Evolutionary conservation across 164 flowering plant species (phyloP), one percentile per base, ranked within the genome.

Genomic region (Vitis amurensis): DNA sequence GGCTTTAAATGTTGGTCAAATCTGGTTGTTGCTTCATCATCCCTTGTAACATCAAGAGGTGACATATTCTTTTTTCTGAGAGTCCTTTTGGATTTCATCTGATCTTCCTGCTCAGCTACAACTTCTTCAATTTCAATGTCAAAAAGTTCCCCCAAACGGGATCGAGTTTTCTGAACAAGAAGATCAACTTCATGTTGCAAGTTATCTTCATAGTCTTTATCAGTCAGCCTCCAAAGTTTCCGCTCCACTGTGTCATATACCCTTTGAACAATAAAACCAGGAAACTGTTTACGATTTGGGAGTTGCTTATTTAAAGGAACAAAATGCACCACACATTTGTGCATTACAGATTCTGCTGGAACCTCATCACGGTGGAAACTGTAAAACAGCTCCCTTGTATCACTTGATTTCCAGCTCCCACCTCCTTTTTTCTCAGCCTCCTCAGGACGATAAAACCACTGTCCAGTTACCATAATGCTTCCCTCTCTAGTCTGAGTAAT

Each of bases 401-500:
- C 98, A 71, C 74, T 65, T 59, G 92, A 78, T 72, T 89, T 78
- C 97, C 98, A 93, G 76, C 73, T 82, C 72, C 96, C 98, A 64
- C 97, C 99, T 14, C 86, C 88, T 72, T 77, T 89, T 67, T 73
- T 89, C 55, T 83, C 91, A 23, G 97, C 99, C 76, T 93, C 99
- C 73, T 93, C 99, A 51, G 99, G 99, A 50, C 98, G 97, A 75
- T 95, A 95, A 77, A 95, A 91, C 98, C 99, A 95, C 76, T 95
- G 99, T 15, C 98, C 97, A 23, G 81, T 79, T 10, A 95, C 90
- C 89, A 82, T 84, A 86, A 91, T 58, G 70, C 71, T 77, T 31
- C 96, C 99, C 68, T 86, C 83, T 62, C 48, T 83, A 9, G 73
- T 67, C 77, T 89, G 94, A 66, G 82, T 69, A 31, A 95, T 90